These are phyloP conservation scores for Dissoconium aciculare DNA, from an alignment of 2,329 filamentous ascomycete species.

Conservation along the genomic window DNA sequence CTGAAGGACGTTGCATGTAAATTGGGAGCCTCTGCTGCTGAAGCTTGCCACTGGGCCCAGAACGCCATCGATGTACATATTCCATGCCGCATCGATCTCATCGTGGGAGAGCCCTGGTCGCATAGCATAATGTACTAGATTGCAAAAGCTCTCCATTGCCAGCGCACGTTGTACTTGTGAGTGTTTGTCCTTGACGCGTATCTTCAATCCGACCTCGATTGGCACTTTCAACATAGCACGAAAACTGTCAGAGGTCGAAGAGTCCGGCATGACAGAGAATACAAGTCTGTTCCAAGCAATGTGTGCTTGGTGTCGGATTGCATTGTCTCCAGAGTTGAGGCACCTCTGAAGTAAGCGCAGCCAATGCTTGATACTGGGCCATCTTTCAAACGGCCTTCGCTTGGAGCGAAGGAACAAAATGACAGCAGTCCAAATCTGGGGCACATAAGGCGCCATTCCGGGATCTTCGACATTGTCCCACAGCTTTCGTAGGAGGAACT, in stretches of 20 bases:
- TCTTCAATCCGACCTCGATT: slow-evolving; percentile 51
- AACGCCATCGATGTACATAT: slow-evolving; percentile 52
- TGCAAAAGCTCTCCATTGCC: slow-evolving; percentile 59
- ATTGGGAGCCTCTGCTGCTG: slow-evolving; percentile 36
- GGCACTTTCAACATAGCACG: slow-evolving; percentile 54
- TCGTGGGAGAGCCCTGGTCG: slow-evolving; percentile 50
- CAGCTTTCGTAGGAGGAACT: slow-evolving; percentile 53
- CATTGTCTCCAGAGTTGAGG: slow-evolving; percentile 62
- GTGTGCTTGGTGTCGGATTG: slow-evolving; percentile 62
- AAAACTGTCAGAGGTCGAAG: slow-evolving; percentile 40
- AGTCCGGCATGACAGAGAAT: slow-evolving; percentile 54
- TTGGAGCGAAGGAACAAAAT: slow-evolving; percentile 57
- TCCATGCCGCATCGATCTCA: slow-evolving; percentile 68
- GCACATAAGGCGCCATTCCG: slow-evolving; percentile 51
- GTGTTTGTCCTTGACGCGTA: slow-evolving; percentile 42
- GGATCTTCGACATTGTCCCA: slow-evolving; percentile 48
- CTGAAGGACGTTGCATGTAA: slow-evolving; percentile 57
- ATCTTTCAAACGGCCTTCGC: slow-evolving; percentile 44
- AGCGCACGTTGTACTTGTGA: slow-evolving; percentile 36
- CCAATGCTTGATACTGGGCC: slow-evolving; percentile 60
- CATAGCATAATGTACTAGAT: slow-evolving; percentile 69
- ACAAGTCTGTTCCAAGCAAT: slow-evolving; percentile 75
- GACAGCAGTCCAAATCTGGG: slow-evolving; percentile 77
- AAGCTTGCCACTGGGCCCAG: slow-evolving; percentile 42
- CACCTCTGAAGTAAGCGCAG: slow-evolving; percentile 65